Evolutionary conservation across 2,329 filamentous ascomycete species (phyloP).

Genomic region (Rosellinia necatrix): DNA sequence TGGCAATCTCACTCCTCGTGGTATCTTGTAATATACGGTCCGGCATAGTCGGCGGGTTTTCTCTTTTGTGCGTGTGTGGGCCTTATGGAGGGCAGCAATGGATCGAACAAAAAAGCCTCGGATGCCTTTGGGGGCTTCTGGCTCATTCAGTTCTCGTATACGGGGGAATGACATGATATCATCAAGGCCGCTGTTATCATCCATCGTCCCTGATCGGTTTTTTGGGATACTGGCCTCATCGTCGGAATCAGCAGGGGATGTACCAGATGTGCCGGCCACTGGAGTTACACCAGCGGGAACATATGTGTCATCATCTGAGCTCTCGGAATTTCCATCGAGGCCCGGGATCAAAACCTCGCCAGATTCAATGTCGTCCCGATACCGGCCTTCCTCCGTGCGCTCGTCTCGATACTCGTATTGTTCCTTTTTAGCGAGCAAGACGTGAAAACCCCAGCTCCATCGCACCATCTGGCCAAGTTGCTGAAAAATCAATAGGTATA

Average conservation of each 20-base stretch:
- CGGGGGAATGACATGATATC: slow-evolving; percentile 68
- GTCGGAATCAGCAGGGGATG: slow-evolving; percentile 55
- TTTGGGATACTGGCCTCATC: slow-evolving; percentile 45
- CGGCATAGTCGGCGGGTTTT: neutral
- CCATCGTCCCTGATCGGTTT: slow-evolving; percentile 41
- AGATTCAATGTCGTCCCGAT: slow-evolving; percentile 53
- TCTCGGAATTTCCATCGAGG: slow-evolving; percentile 46
- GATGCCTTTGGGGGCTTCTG: slow-evolving; percentile 47
- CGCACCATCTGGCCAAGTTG: slow-evolving; percentile 92
- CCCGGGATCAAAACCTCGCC: slow-evolving; percentile 52
- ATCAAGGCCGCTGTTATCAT: slow-evolving; percentile 45
- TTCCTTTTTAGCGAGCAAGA: slow-evolving; percentile 84
- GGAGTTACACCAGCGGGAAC: slow-evolving; percentile 62
- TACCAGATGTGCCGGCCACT: slow-evolving; percentile 53
- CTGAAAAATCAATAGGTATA: slow-evolving; percentile 97
- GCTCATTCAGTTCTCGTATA: slow-evolving; percentile 51
- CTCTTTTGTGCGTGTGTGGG: slow-evolving; percentile 21
- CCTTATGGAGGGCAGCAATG: slow-evolving; percentile 40
- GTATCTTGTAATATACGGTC: slow-evolving; percentile 22
- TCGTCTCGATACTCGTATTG: slow-evolving; percentile 68
- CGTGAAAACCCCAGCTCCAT: slow-evolving; percentile 98
- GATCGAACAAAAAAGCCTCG: slow-evolving; percentile 48
- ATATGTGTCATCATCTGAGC: slow-evolving; percentile 53
- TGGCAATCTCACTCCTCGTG: slow-evolving; percentile 27
- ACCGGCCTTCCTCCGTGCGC: slow-evolving; percentile 62